phyloP scores from a whole-genome alignment of 106 monocot species.

The Ottelia alismoides region DNA sequence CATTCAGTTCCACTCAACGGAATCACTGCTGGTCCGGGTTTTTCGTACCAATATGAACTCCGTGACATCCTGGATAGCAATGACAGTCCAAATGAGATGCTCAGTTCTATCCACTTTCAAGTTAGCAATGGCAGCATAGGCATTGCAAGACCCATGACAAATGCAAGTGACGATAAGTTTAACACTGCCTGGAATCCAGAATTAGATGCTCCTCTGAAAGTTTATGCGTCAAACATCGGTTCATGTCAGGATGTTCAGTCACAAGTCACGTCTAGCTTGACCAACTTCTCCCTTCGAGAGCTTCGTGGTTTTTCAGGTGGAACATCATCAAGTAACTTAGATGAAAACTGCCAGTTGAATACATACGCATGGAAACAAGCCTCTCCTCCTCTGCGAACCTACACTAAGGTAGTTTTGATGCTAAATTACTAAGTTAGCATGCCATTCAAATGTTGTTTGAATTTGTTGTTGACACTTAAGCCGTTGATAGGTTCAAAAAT shows the following conservation, averaged over 20 bases:
- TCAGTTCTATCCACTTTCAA: conserved; percentile 27
- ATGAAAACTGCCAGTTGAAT: conserved; percentile 24
- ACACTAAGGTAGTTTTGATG: conserved; percentile 64
- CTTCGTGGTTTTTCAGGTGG: conserved; percentile 36
- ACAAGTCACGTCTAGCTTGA: conserved; percentile 39
- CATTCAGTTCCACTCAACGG: no score
- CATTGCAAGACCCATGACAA: conserved; percentile 17
- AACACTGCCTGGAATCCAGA: conserved; percentile 9
- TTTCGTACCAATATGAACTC: conserved; percentile 25
- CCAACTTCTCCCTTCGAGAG: conserved; percentile 45
- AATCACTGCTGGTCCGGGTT: conserved; percentile 14
- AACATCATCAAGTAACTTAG: conserved; percentile 49
- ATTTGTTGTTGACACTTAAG: not conserved
- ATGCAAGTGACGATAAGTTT: conserved; percentile 20
- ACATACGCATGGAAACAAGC: conserved; percentile 33
- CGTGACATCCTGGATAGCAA: conserved; percentile 29
- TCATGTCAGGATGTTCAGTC: conserved; percentile 49
- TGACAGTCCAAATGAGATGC: conserved; percentile 9
- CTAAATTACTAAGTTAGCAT: conserved; percentile 17
- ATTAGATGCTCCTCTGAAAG: conserved; percentile 26
- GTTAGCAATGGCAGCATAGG: conserved; percentile 12
- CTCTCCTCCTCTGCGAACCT: conserved; percentile 52
- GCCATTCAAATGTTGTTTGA: not conserved
- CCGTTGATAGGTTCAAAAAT: conserved; percentile 67
- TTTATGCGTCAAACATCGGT: conserved; percentile 16